Base-by-base conservation (phyloP, 768 basidiomycete genomes). In the Amanita subjunquillea region DNA sequence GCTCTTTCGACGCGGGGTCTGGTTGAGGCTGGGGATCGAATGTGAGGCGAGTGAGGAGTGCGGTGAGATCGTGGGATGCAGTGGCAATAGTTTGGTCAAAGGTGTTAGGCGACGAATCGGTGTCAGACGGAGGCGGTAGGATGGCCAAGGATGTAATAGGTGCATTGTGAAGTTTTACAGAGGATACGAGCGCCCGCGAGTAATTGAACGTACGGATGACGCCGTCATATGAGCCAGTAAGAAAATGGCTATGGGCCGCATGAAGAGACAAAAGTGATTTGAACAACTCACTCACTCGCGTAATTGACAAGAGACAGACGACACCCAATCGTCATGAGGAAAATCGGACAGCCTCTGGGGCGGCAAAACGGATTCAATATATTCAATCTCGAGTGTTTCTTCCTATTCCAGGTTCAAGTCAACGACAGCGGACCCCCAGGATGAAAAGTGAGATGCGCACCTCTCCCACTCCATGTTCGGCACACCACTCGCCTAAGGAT, bases 281-380 rank as follows among this genome's bases (percentile, higher is more conserved):
- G 42, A 12, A 30, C 2, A 38, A 25, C 30, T 30, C 9, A 36
- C 39, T 40, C 39, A 87, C 85, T 77, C 77, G 54, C 71, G 69
- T 45, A 79, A 61, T 56, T 73, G 66, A 62, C 80, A 85, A 4
- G 80, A 83, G 17, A 91, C 77, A 13, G 83, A 82, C 2, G 91
- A 92, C 0, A 96, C 87, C 95, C 95, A 98, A 57, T 97, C 93
- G 50, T 97, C 86, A 56, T 92, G 88, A 2, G 88, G 85, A 49
- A 91, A 71, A 45, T 84, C 76, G 0, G 85, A 78, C 67, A 91
- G 78, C 56, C 83, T 81, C 63, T 90, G 79, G 0, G 92, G 93
- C 0, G 93, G 91, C 65, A 95, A 73, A 1, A 94, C 76, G 13
- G 86, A 89, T 67, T 91, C 85, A 53, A 96, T 83, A 69, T 95